phyloP scores from a whole-genome alignment of 768 basidiomycete genomes.

The Termitomyces sp. region DNA sequence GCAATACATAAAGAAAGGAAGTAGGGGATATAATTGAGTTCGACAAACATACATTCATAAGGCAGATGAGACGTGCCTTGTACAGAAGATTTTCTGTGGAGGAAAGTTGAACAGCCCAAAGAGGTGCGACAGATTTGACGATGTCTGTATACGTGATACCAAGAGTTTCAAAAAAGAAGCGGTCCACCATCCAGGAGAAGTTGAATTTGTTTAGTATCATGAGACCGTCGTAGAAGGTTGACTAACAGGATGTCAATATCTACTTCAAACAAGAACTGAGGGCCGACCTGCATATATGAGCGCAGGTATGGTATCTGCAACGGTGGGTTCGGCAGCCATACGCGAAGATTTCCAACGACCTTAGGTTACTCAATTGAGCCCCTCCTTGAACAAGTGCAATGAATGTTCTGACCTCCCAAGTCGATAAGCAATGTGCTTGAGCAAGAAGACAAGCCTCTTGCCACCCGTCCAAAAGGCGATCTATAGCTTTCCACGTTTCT shows the following conservation, averaged over 20 bases:
- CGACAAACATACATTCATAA: not conserved
- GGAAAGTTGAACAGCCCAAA: constrained; percentile 33
- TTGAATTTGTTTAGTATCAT: constrained; percentile 45
- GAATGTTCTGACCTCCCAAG: constrained; percentile 53
- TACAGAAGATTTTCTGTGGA: constrained; percentile 38
- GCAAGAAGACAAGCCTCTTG: constrained; percentile 46
- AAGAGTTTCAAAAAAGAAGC: constrained; percentile 58
- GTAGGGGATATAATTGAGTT: not conserved
- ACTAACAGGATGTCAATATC: constrained; percentile 27
- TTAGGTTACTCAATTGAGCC: not conserved
- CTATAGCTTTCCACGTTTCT: constrained; percentile 46
- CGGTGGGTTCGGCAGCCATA: constrained; percentile 37
- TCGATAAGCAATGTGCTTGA: constrained; percentile 34
- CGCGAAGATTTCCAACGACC: constrained; percentile 46
- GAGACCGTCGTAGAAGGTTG: constrained; percentile 51
- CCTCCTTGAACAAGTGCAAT: not conserved
- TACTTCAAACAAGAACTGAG: not conserved
- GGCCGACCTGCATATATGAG: constrained; percentile 53
- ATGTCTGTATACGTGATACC: constrained; percentile 49
- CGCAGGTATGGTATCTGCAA: constrained; percentile 52
- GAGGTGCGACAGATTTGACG: constrained; percentile 26
- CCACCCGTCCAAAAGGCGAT: constrained; percentile 47
- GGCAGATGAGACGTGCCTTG: constrained; percentile 26
- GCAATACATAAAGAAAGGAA: not conserved
- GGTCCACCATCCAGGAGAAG: constrained; percentile 51